Conservation (phyloP, 1,284 basidiomycete species). For the Chalciporus sp. region DNA sequence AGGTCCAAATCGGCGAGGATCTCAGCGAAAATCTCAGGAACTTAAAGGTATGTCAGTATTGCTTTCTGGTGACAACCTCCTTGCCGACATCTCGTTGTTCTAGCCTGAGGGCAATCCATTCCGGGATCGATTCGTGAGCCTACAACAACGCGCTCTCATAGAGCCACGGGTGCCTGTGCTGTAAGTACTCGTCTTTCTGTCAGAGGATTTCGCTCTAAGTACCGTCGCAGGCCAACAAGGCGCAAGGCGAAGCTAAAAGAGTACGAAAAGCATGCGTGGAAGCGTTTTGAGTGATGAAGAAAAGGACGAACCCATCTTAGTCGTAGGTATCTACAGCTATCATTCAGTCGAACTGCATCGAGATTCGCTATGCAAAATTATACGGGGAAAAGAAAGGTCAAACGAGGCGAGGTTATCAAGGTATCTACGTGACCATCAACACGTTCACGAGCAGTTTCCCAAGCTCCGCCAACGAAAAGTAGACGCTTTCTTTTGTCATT, state of each 20-base stretch:
- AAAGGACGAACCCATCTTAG: not conserved
- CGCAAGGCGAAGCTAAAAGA: constrained; percentile 63
- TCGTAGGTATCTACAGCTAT: not conserved
- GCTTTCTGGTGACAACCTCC: not conserved
- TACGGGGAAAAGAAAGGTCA: no score
- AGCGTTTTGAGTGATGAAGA: constrained; percentile 65
- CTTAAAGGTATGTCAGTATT: constrained; percentile 68
- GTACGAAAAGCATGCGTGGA: constrained; percentile 91
- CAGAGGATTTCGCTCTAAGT: not conserved
- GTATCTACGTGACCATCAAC: constrained; percentile 65
- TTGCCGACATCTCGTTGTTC: constrained; percentile 4
- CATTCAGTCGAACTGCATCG: not conserved
- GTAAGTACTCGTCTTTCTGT: constrained; percentile 48
- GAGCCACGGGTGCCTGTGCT: constrained; percentile 75
- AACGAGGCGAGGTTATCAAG: no score
- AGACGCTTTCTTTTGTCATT: constrained; percentile 67
- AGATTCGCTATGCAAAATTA: no score
- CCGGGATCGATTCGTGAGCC: constrained; percentile 82
- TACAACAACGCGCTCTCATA: constrained; percentile 78
- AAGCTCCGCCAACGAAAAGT: constrained; percentile 64
- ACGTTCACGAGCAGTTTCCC: constrained; percentile 76
- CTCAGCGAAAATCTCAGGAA: constrained; percentile 84
- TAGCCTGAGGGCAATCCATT: constrained; percentile 94
- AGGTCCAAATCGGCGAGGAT: constrained; percentile 92
- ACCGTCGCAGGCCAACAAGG: constrained; percentile 45